Evolutionary conservation across 371 early-diverging fungal genomes (phyloP), one percentile per base, ranked within the genome.

Genomic region (Syncephalastrum sp.): DNA sequence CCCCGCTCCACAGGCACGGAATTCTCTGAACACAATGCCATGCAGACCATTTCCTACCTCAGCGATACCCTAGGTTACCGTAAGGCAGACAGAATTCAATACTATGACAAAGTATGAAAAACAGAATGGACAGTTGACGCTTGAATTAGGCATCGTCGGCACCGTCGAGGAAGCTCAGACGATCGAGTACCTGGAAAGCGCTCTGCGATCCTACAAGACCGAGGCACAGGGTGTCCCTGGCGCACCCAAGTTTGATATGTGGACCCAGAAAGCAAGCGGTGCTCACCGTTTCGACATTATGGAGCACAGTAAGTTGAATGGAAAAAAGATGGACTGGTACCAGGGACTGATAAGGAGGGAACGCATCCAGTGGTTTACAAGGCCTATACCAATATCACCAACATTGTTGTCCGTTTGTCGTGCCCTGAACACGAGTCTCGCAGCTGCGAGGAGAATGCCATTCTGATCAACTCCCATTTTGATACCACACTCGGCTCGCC

Each of bases 251-350:
- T 83, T 84, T 64, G 87, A 86, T 47, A 72, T 85, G 48, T 80
- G 82, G 79, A 68, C 79, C 0, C 83, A 82, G 46, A 77, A 79
- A 42, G 84, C 75, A 21, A 68, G 81, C 50, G 89, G 91, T 25
- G 79, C 80, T 10, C 91, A 90, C 63, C 76, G 83, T 3, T 88
- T 88, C 67, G 87, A 87, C 59, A 81, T 90, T 50, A 84, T 88
- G 87, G 83, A 83, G 29, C 79, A 87, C 65, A 81, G 85, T 75
- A 73, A 66, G 67, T 60, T 42, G 7, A 14, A 25, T 38, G 8
- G 46, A 5, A 47, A 49, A 49, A 24, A 10, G 47, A 21, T 21
- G 12, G 29, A 25, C 14, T 17, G 41, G 44, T 15, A 10, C 12
- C 21, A 41, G 27, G 24, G 48, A 50, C 46, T 33, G 17, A 38